phyloP scores from a whole-genome alignment of 2,329 filamentous ascomycete genomes.

The Nemania bipapillata region DNA sequence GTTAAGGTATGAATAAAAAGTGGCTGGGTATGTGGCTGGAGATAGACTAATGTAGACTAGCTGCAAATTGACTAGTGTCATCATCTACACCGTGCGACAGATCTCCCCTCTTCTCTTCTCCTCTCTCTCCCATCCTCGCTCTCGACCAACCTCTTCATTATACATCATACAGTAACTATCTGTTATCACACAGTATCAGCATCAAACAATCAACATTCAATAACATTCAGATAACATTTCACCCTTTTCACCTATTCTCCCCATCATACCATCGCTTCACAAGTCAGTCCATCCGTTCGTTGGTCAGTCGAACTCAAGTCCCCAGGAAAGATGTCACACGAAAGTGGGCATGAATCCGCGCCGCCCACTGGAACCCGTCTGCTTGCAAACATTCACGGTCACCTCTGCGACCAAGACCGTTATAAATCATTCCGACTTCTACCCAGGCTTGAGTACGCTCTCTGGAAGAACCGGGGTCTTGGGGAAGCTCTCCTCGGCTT shows the following conservation, averaged over 20 bases:
- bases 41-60: too few relatives aligned
- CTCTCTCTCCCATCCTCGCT: too few relatives aligned
- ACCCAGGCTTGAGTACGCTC: slow-evolving; percentile 35
- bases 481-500: slow-evolving; percentile 24
- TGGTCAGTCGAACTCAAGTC: slow-evolving; percentile 21
- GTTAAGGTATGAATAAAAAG: too few relatives aligned
- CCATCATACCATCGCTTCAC: background rate
- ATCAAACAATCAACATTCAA: too few relatives aligned
- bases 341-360: slow-evolving; percentile 34
- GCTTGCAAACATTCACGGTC: slow-evolving; percentile 19
- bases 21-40: too few relatives aligned
- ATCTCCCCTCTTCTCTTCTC: too few relatives aligned
- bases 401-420: slow-evolving; percentile 29
- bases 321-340: slow-evolving; percentile 32
- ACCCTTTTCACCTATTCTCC: background rate
- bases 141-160: too few relatives aligned
- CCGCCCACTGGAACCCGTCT: slow-evolving; percentile 11
- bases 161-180: too few relatives aligned
- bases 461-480: slow-evolving; percentile 35
- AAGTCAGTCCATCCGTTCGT: background rate
- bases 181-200: too few relatives aligned
- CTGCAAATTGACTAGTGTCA: too few relatives aligned
- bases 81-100: too few relatives aligned
- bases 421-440: slow-evolving; percentile 34
- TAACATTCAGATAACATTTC: background rate